phyloP scores from a whole-genome alignment of 2,329 filamentous ascomycete species.

The Epichloe hybrida region DNA sequence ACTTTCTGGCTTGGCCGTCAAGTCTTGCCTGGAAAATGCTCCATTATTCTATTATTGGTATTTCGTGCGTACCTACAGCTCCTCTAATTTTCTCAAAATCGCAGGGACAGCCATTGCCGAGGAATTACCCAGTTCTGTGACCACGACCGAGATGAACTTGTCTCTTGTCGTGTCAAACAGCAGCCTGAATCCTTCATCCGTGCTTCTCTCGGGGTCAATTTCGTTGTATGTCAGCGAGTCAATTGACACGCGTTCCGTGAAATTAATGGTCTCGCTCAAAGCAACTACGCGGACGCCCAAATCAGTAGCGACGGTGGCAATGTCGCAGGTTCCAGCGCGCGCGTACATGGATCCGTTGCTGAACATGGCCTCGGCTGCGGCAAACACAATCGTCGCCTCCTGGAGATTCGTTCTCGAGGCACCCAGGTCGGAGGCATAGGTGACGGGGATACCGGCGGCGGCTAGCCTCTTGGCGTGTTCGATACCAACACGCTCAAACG shows the following conservation, averaged over 20 bases:
- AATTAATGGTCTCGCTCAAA: conserved; percentile 90
- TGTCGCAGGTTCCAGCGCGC: conserved; percentile 70
- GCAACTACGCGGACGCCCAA: conserved; percentile 71
- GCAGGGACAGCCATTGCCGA: conserved; percentile 73
- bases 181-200: conserved; percentile 42
- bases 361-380: conserved; percentile 90
- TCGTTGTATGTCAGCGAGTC: conserved; percentile 94
- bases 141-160: conserved; percentile 73
- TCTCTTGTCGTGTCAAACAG: conserved; percentile 89
- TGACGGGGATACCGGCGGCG: conserved; percentile 57
- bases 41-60: not conserved
- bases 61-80: conserved; percentile 26
- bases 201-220: conserved; percentile 61
- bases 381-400: conserved; percentile 57
- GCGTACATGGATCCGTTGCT: conserved; percentile 87
- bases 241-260: conserved; percentile 70
- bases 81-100: conserved; percentile 43
- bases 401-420: conserved; percentile 63
- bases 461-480: conserved; percentile 54
- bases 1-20: too few species aligned
- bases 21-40: too few species aligned
- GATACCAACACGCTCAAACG: conserved; percentile 38
- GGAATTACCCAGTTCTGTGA: conserved; percentile 81
- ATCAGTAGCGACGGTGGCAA: conserved; percentile 71
- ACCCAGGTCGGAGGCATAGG: conserved; percentile 66